Base-by-base conservation (phyloP, 192 early-diverging fungal species). In the Chytriomyces confervae region DNA sequence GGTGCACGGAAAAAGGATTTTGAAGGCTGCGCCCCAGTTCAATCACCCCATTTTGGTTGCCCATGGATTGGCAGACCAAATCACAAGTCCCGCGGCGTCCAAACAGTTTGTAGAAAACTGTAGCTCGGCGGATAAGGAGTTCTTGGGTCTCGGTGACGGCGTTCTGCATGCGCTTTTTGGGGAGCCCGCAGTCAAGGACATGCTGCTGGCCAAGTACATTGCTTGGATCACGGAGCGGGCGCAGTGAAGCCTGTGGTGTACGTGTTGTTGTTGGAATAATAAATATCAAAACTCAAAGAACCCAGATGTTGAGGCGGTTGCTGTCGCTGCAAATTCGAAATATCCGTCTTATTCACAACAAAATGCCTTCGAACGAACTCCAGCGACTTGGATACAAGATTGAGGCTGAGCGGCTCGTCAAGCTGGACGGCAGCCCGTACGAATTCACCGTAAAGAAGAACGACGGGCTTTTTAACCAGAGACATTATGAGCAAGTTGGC, bases 401-500 rank as follows among this genome's bases (percentile, higher is more conserved):
- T 43, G 72, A n/a, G 29, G n/a, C 63, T 66, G 63, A 77, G 7
- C 36, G 48, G n/a, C 75, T 77, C 29, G 65, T 77, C 48, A 49
- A 68, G 48, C 65, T 77, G 8, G 50, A 68, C 13, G 75, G 75
- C 24, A 47, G 9, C 18, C 65, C 75, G 46, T 77, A 53, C 53
- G 75, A 69, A n/a, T 77, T 69, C 75, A 48, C 13, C 49, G 72
- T 75, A 13, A 20, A 64, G 9, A 16, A 9, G 36, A 44, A n/a
- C 36, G 24, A 75, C 44, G 29, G 16, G 1, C 13, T n/a, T 10
- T 48, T 67, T 45, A 67, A 77, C 43, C 75, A 77, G 50, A 8
- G 46, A 6, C 62, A 77, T 44, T 77, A 77, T 44, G 75, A 77
- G 36, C 50, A 29, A 8, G 36, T 77, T 67, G 75, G 75, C 16